Evolutionary conservation across 2,329 filamentous ascomycete genomes (phyloP).

Genomic region (Xylogone sp.): DNA sequence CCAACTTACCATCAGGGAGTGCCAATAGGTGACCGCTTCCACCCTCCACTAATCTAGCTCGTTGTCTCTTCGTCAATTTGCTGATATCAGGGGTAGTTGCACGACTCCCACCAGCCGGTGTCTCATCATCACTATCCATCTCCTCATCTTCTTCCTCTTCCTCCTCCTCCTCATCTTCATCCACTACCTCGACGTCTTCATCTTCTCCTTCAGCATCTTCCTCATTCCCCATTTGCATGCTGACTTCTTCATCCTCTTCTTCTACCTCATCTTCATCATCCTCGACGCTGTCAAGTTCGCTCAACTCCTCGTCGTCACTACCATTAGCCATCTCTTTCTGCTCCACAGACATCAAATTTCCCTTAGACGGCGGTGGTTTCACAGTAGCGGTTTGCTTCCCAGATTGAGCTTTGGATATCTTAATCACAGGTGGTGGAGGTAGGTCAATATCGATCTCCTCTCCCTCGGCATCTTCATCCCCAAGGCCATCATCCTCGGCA

Average conservation of each 20-base stretch:
- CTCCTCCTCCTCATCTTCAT: constrained; percentile 36
- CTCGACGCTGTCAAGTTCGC: constrained; percentile 36
- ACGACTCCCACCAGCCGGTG: constrained; percentile 46
- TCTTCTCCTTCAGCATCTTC: constrained; percentile 42
- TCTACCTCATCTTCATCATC: constrained; percentile 45
- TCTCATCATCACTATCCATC: constrained; percentile 25
- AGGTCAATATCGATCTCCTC: constrained; percentile 31
- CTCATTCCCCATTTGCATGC: constrained; percentile 32
- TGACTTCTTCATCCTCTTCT: constrained; percentile 38
- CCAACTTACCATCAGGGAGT: constrained; percentile 34
- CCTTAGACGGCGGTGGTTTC: constrained; percentile 17
- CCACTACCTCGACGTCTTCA: constrained; percentile 35
- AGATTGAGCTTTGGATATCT: constrained; percentile 22
- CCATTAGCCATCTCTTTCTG: constrained; percentile 24
- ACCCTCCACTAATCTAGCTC: constrained; percentile 52
- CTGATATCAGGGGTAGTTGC: constrained; percentile 58
- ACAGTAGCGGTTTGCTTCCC: constrained; percentile 21
- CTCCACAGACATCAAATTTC: constrained; percentile 20
- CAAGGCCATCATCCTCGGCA: constrained; percentile 35
- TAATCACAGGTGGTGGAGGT: constrained; percentile 25
- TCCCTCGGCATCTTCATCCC: constrained; percentile 41
- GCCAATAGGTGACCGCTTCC: constrained; percentile 38
- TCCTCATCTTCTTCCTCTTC: constrained; percentile 33
- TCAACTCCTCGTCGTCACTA: constrained; percentile 31
- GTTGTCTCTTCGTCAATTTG: constrained; percentile 66